Evolutionary conservation across 345 rosid genomes (phyloP).

Genomic region (Rhodamnia argentea): DNA sequence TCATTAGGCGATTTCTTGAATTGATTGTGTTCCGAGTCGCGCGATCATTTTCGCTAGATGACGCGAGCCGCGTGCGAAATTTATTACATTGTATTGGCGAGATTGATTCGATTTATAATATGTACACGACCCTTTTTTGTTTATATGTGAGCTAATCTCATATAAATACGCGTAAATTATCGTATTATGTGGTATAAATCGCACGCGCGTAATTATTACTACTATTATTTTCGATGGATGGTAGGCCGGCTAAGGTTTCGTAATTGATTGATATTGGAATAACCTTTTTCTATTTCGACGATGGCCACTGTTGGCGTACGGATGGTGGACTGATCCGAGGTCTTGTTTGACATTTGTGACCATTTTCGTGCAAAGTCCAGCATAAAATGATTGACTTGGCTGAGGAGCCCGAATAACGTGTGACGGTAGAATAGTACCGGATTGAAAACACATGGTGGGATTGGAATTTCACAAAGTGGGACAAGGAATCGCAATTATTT

Average conservation of each 20-base stretch:
- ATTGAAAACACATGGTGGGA: background rate
- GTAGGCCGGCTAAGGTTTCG: background rate
- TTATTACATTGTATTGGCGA: background rate
- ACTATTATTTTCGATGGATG: background rate
- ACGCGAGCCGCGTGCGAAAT: background rate
- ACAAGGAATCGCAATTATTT: background rate
- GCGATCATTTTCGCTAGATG: background rate
- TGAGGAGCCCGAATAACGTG: background rate
- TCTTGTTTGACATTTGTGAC: background rate
- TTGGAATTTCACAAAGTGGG: background rate
- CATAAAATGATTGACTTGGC: background rate
- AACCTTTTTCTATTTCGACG: background rate
- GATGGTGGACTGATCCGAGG: background rate
- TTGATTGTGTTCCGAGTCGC: background rate
- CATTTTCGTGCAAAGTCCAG: background rate
- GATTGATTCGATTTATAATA: background rate
- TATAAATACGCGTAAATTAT: background rate
- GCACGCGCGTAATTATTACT: background rate
- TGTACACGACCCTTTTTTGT: background rate
- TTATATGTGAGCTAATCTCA: background rate
- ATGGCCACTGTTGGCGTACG: background rate
- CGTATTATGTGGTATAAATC: background rate
- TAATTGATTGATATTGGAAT: background rate
- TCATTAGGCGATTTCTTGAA: background rate
- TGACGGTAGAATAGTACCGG: background rate